Evolutionary conservation across 2,329 filamentous ascomycete genomes (phyloP).

Genomic region (Verticillium dahliae): DNA sequence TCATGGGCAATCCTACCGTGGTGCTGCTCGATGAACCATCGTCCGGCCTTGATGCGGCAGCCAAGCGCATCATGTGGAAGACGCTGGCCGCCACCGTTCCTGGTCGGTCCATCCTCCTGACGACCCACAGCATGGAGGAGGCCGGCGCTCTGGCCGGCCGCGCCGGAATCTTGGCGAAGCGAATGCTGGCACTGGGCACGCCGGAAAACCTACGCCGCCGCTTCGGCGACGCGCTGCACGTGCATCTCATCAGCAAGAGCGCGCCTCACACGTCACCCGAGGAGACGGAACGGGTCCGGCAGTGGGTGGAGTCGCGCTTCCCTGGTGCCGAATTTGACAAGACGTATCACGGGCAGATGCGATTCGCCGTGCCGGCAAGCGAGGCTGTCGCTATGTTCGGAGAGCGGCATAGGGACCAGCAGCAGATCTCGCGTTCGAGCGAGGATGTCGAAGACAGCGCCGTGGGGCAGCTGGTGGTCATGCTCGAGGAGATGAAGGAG

Average conservation of each 20-base stretch:
- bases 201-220: slow-evolving; percentile 64
- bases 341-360: slow-evolving; percentile 31
- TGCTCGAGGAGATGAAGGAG: slow-evolving; percentile 65
- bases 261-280: slow-evolving; percentile 66
- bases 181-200: slow-evolving; percentile 80
- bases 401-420: slow-evolving; percentile 11
- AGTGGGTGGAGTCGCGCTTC: slow-evolving; percentile 59
- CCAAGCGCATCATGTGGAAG: slow-evolving; percentile 90
- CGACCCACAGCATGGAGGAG: slow-evolving; percentile 94
- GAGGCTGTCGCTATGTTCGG: slow-evolving; percentile 46
- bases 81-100: slow-evolving; percentile 68
- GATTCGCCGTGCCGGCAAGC: slow-evolving; percentile 31
- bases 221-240: slow-evolving; percentile 72
- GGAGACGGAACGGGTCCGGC: slow-evolving; percentile 60
- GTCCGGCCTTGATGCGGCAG: slow-evolving; percentile 82
- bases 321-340: slow-evolving; percentile 62
- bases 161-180: slow-evolving; percentile 77
- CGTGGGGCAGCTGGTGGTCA: slow-evolving; percentile 63
- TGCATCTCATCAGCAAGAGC: slow-evolving; percentile 70
- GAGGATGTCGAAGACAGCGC: slow-evolving; percentile 34
- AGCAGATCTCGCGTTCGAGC: slow-evolving; percentile 16
- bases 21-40: slow-evolving; percentile 85
- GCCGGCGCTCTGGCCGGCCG: slow-evolving; percentile 80
- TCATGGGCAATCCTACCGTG: slow-evolving; percentile 88
- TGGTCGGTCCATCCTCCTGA: slow-evolving; percentile 78